Conservation (phyloP, 768 basidiomycete genomes). For the Thelephora ganbajun region DNA sequence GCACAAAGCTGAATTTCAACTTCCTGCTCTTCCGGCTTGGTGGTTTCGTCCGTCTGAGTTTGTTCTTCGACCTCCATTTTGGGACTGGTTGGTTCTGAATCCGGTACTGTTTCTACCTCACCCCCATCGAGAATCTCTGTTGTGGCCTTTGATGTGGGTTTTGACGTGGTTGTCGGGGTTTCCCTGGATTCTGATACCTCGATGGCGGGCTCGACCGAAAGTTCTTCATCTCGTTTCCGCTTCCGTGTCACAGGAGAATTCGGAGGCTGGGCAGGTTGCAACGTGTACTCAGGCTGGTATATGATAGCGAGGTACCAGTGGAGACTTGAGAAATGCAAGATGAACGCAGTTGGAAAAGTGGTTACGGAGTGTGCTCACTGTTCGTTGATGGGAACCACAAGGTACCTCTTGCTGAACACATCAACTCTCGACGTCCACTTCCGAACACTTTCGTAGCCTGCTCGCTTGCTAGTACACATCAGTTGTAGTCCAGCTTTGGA, state of each 20-base stretch:
- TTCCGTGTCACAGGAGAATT: conserved; percentile 11
- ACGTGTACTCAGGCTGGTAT: conserved; percentile 54
- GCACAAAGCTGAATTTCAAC: neutral
- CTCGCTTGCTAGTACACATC: conserved; percentile 26
- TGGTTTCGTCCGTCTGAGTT: neutral
- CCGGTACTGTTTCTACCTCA: no score
- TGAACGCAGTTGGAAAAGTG: neutral
- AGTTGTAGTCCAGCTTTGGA: neutral
- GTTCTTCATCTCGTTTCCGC: conserved; percentile 13
- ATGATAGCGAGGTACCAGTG: conserved; percentile 99
- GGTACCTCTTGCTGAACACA: conserved; percentile 81
- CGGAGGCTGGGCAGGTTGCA: conserved; percentile 30
- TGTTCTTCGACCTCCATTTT: neutral
- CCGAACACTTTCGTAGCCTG: conserved; percentile 71
- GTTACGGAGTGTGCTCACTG: conserved; percentile 37
- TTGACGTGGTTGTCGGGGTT: no score
- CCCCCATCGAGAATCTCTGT: no score
- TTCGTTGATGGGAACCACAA: conserved; percentile 95
- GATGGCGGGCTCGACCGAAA: neutral
- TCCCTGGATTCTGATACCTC: no score
- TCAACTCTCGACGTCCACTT: conserved; percentile 92
- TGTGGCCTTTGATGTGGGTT: no score
- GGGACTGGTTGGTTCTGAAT: neutral
- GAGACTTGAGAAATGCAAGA: conserved; percentile 32
- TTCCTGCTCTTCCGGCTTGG: neutral